Percentiles rank a stretch among this genome's conserved stretches.
phyloP scores from a whole-genome alignment of 768 basidiomycete species.

The Leccinum broughii region DNA sequence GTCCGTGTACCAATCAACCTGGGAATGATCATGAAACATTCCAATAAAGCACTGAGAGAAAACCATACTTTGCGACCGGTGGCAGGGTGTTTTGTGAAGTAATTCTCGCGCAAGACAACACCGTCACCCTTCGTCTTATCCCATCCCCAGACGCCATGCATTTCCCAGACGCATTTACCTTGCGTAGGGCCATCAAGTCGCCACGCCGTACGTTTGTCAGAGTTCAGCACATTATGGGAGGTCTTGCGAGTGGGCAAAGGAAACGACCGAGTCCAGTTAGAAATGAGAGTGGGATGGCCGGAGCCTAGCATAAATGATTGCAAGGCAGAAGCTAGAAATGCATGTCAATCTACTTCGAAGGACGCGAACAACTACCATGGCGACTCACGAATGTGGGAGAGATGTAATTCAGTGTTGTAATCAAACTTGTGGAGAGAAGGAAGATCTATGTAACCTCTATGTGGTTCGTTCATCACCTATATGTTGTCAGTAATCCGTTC shows the following conservation, averaged over 20 bases:
- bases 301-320: conserved; percentile 93
- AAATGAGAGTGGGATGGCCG: conserved; percentile 79
- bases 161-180: conserved; percentile 81
- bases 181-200: conserved; percentile 67
- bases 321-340: conserved; percentile 66
- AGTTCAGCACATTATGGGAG: conserved; percentile 58
- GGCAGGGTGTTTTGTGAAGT: conserved; percentile 72
- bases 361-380: not conserved
- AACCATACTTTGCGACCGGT: conserved; percentile 57
- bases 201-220: conserved; percentile 65
- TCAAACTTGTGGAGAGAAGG: conserved; percentile 83
- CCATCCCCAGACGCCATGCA: conserved; percentile 95
- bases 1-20: conserved; percentile 88
- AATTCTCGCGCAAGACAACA: conserved; percentile 79
- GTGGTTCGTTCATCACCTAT: conserved; percentile 93
- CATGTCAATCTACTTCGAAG: not conserved
- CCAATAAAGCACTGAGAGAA: not conserved
- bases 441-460: conserved; percentile 87
- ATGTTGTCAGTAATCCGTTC: conserved; percentile 5
- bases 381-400: conserved; percentile 71
- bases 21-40: conserved; percentile 1
- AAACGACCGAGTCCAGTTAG: conserved; percentile 81
- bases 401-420: conserved; percentile 93
- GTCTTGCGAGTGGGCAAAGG: conserved; percentile 81
- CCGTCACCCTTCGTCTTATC: conserved; percentile 62